These are phyloP conservation scores for Thraustochytrium sp. DNA, from an alignment of 352 stramenopile species.

Conservation along the genomic window DNA sequence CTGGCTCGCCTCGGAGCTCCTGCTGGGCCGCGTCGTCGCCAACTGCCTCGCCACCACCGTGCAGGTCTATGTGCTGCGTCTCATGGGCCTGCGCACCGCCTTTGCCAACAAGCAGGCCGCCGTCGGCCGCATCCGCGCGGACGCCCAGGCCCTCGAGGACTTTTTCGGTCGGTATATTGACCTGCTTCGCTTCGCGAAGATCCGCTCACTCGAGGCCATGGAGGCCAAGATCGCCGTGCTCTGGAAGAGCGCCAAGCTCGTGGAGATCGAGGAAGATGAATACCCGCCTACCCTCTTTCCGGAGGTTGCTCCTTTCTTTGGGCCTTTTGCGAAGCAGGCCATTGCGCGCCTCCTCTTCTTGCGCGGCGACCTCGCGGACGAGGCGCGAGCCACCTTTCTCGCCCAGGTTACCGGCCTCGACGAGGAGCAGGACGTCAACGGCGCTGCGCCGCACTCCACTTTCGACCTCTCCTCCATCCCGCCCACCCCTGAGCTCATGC, in stretches of 20 bases:
- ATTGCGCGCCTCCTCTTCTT: slow-evolving; percentile 38
- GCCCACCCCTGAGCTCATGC: not conserved
- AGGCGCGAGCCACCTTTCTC: slow-evolving; percentile 1
- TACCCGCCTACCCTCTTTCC: slow-evolving; percentile 7
- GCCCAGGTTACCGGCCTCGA: not conserved
- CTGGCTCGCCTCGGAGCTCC: slow-evolving; percentile 30
- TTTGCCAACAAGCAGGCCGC: not conserved
- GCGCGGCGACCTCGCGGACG: not conserved
- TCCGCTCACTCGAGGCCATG: not conserved
- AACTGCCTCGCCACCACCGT: not conserved
- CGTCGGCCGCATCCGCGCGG: not conserved
- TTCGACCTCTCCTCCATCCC: slow-evolving; percentile 26
- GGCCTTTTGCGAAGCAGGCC: slow-evolving; percentile 23
- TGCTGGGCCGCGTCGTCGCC: slow-evolving; percentile 25
- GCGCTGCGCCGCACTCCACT: not conserved
- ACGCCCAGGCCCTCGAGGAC: not conserved
- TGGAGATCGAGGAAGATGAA: not conserved
- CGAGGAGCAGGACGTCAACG: not conserved
- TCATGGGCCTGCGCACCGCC: not conserved
- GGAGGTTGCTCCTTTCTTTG: not conserved
- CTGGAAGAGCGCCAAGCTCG: not conserved
- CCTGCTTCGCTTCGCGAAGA: slow-evolving; percentile 22
- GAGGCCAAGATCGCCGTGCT: not conserved
- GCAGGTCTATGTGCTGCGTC: not conserved
- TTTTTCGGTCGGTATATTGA: not conserved